Conservation (phyloP, 129 eudicot genomes). For the Escallonia rubra region DNA sequence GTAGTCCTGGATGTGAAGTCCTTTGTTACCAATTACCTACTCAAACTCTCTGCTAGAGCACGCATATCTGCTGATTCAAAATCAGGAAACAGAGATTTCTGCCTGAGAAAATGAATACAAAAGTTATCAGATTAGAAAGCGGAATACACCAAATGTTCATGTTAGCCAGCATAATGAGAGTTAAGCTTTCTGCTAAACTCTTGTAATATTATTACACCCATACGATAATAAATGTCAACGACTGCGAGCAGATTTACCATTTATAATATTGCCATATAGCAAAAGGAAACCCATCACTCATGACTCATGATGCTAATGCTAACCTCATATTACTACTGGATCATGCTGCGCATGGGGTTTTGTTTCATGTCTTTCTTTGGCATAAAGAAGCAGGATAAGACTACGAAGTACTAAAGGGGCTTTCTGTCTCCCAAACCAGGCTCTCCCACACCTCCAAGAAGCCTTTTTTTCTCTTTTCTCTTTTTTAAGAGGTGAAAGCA, state of each 20-base stretch:
- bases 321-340: too few species aligned
- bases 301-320: too few species aligned
- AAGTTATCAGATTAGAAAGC: background rate
- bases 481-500: too few species aligned
- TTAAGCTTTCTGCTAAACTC: background rate
- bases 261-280: too few species aligned
- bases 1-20: background rate
- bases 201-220: background rate
- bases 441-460: too few species aligned
- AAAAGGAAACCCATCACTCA: too few species aligned
- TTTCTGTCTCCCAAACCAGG: too few species aligned
- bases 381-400: too few species aligned
- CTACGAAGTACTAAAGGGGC: too few species aligned
- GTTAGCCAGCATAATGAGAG: background rate
- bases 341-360: too few species aligned
- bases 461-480: too few species aligned
- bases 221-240: background rate
- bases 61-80: constrained; percentile 97
- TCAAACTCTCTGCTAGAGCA: constrained; percentile 82
- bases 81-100: constrained; percentile 74
- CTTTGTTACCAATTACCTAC: constrained; percentile 51
- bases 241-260: background rate
- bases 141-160: background rate
- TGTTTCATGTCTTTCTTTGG: too few species aligned
- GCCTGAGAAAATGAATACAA: constrained; percentile 44